Evolutionary conservation across 345 rosid genomes (phyloP), one percentile per base, ranked within the genome.

Genomic region (Murraya paniculata): DNA sequence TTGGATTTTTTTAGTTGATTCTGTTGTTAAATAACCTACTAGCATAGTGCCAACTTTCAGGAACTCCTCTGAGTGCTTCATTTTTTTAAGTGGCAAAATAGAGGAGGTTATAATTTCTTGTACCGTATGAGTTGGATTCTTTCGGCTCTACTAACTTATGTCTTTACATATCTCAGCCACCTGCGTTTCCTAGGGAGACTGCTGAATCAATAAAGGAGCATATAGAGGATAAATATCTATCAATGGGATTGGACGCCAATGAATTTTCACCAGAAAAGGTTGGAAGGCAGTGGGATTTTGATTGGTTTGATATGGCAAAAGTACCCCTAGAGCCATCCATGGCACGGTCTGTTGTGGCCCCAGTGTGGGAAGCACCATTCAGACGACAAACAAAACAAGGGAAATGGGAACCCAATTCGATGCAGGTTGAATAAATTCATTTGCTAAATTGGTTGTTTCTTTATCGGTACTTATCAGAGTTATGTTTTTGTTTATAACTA

Each of bases 251-350:
- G 80, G 99, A 92, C 30, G 61, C 83, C 8, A 93, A 93, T 39
- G 91, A 83, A 19, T 95, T 93, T 83, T 89, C 95, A 56, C 88
- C 93, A 0, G 92, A 91, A 75, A 91, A 90, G 28, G 87, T 85
- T 77, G 94, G 90, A 81, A 90, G 88, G 82, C 97, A 92, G 81
- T 95, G 99, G 99, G 93, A 92, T 68, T 93, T 93, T 82, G 93
- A 95, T 81, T 95, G 99, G 99, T 95, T 95, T 88, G 88, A 85
- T 30, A 89, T 80, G 88, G 96, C 87, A 35, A 90, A 92, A 71
- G 86, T 91, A 70, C 92, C 97, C 8, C 81, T 88, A 68, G 92
- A 93, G 72, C 99, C 93, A 31, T 91, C 98, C 18, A 76, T 91
- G 82, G 90, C 98, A 0, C 89, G 92, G 58, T 83, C 91, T 28